Evolutionary conservation across 805 yeast species (phyloP).

Genomic region (Metschnikowia baotianmanensis): DNA sequence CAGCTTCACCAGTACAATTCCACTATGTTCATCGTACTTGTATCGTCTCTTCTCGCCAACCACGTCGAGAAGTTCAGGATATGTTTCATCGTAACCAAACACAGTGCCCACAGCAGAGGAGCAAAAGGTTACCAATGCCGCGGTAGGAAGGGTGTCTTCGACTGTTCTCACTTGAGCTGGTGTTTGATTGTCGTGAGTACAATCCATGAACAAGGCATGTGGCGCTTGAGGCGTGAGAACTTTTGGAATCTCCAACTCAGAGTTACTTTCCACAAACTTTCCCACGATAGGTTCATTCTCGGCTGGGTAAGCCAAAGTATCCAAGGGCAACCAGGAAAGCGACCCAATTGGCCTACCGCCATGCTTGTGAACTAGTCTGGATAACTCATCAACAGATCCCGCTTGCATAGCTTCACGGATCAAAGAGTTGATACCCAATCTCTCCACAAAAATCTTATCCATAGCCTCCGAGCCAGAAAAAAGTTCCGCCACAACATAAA

Average conservation of each 20-base stretch:
- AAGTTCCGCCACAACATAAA: conserved; percentile 91
- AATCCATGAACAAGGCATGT: conserved; percentile 95
- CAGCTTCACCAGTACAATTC: conserved; percentile 74
- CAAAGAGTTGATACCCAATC: conserved; percentile 83
- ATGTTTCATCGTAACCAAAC: conserved; percentile 91
- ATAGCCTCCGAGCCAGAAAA: conserved; percentile 89
- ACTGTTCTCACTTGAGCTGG: conserved; percentile 88
- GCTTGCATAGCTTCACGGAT: conserved; percentile 98
- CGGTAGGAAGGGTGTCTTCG: conserved; percentile 92
- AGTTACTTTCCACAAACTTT: conserved; percentile 34
- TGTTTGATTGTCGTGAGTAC: conserved; percentile 93
- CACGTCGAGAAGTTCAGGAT: conserved; percentile 75
- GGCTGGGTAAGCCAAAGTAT: conserved; percentile 68
- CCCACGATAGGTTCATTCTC: conserved; percentile 33
- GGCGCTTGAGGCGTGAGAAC: conserved; percentile 69
- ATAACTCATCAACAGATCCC: conserved; percentile 81
- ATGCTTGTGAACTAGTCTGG: conserved; percentile 82
- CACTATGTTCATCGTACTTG: conserved; percentile 44
- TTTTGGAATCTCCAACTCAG: conserved; percentile 69
- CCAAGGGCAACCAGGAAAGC: conserved; percentile 74
- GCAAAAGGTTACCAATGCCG: conserved; percentile 90
- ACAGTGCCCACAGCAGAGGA: conserved; percentile 93
- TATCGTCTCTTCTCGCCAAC: conserved; percentile 74
- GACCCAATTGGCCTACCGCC: conserved; percentile 98
- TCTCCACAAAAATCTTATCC: conserved; percentile 87